Base-by-base conservation (phyloP, 1,284 basidiomycete species). In the Gomphus sp. region DNA sequence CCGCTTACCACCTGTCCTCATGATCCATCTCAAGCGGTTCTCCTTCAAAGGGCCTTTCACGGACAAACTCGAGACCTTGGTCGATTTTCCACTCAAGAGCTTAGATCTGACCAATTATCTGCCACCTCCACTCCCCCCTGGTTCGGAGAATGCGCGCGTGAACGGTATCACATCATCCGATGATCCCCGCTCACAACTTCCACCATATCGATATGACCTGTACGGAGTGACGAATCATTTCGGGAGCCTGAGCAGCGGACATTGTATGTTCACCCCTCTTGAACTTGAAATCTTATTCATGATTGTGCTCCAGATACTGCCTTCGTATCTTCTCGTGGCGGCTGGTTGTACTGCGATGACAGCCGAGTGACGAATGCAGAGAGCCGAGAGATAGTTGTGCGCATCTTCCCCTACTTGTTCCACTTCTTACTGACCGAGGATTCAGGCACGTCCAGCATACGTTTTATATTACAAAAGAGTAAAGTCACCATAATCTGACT, bases 1-100 rank as follows among this genome's bases (percentile, higher is more conserved):
- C 2, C 87, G 96, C 14, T 79, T 99, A 11, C 97, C 97, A 0
- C 94, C 94, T 0, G 85, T 99, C 41, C 80, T 99, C 12, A 77
- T 99, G 63, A 94, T 99, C 65, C 95, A 98, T 68, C 80, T 99
- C 47, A 99, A 99, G 69, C 85, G 97, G 37, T 99, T 99, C 74
- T 90, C 91, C 52, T 89, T 89, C 63, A 89, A 91, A 64, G 94
- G 94, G 0, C 87, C 87, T 2, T 97, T 96, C 72, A 95, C 93
- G 52, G 94, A 98, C 75, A 98, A 98, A 75, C 83, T 93, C 59
- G 92, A 95, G 71, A 93, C 91, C 7, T 80, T 85, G 58, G 87
- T 95, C 56, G 89, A 94, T 62, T 99, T 93, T 72, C 96, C 96
- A 8, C 76, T 90, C 60, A 85, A 83, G 60, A 74, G 74, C 36